Conservation (phyloP, 495 filamentous ascomycete species). For the Acidomyces sp. region DNA sequence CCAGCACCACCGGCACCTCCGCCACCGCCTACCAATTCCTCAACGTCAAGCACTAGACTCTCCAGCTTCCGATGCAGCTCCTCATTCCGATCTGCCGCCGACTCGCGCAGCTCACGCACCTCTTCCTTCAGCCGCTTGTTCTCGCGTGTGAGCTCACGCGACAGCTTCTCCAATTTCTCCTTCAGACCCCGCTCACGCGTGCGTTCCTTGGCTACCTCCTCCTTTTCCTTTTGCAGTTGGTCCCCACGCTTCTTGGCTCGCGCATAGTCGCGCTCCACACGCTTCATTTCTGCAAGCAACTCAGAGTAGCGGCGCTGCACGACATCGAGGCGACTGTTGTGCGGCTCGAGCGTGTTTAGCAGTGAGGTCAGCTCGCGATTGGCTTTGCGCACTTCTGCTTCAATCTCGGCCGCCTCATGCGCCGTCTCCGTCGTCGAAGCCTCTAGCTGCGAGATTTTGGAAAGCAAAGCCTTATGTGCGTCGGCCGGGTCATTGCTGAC, state of each 20-base stretch:
- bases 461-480: conserved; percentile 76
- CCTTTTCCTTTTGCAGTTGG: conserved; percentile 91
- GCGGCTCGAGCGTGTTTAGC: conserved; percentile 64
- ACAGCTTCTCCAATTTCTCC: conserved; percentile 90
- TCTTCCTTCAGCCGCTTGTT: conserved; percentile 98
- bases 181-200: conserved; percentile 77
- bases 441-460: conserved; percentile 91
- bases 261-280: conserved; percentile 78
- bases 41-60: conserved; percentile 59
- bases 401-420: conserved; percentile 90
- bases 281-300: conserved; percentile 83
- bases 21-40: conserved; percentile 66
- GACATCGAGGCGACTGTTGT: conserved; percentile 63
- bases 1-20: too few species aligned
- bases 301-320: conserved; percentile 86
- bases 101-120: conserved; percentile 72
- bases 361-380: conserved; percentile 76
- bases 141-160: conserved; percentile 80
- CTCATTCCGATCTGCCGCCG: conserved; percentile 63
- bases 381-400: conserved; percentile 80
- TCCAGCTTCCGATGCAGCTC: conserved; percentile 76
- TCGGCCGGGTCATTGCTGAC: conserved; percentile 57
- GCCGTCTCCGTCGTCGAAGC: conserved; percentile 84
- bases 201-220: conserved; percentile 71
- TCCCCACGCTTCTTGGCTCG: conserved; percentile 95